Evolutionary conservation across 148 eudicot genomes (phyloP).

Genomic region (Rhododendron williamsianum): DNA sequence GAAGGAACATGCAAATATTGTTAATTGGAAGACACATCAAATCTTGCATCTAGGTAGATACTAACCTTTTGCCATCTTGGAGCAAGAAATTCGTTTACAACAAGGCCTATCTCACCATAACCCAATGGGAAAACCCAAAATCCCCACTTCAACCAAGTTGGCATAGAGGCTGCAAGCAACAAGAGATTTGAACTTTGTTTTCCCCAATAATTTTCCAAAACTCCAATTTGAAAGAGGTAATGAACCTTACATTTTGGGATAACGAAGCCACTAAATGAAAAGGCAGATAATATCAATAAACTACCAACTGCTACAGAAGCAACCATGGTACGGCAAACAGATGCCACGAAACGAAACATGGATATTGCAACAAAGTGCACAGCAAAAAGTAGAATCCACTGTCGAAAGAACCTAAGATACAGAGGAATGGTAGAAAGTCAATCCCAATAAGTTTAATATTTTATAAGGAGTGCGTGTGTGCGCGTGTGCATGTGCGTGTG

Average conservation of each 20-base stretch:
- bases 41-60: not conserved
- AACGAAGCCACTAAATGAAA: conserved; percentile 62
- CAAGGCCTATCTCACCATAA: conserved; percentile 71
- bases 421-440: not conserved
- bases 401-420: conserved; percentile 60
- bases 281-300: conserved; percentile 31
- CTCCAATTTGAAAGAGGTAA: not conserved
- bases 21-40: not conserved
- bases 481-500: not conserved
- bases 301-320: conserved; percentile 41
- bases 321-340: conserved; percentile 47
- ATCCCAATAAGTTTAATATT: not conserved
- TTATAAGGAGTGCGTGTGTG: not conserved
- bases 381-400: conserved; percentile 41
- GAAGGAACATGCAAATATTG: not conserved
- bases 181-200: not conserved
- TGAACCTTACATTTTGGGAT: conserved; percentile 52
- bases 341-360: conserved; percentile 65
- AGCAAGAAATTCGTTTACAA: conserved; percentile 77
- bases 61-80: conserved; percentile 78
- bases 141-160: conserved; percentile 76
- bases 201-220: not conserved
- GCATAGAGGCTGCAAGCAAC: conserved; percentile 72
- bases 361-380: conserved; percentile 59
- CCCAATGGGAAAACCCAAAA: conserved; percentile 72